Base-by-base conservation (phyloP, 2,329 filamentous ascomycete species). In the Colletotrichum gigasporum region DNA sequence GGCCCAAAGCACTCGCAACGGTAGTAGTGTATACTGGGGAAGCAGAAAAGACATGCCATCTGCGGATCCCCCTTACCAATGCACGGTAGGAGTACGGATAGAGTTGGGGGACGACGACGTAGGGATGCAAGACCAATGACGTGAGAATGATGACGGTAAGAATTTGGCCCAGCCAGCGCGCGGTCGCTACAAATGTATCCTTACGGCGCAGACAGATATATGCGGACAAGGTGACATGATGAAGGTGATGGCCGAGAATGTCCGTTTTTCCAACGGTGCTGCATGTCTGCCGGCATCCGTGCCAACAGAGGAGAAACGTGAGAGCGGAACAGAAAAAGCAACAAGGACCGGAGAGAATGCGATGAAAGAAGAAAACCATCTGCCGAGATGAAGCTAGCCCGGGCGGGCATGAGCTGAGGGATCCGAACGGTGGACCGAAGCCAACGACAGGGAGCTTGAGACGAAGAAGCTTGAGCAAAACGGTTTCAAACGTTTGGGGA, bases 111-210 rank as follows among this genome's bases (percentile, higher is more conserved):
- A 47, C n/a, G n/a, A n/a, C n/a, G 14, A 53, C n/a, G 55, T 35
- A 59, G 39, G 54, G 55, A 53, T 53, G 32, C 12, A 34, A 24
- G 16, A 8, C 12, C 48, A 44, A 50, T 64, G 61, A 64, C 61
- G 61, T 55, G 41, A 37, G 34, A 18, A 32, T 60, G 61, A 53
- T 53, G 41, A 3, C 41, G n/a, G 12, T 18, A 18, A 26, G 18
- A 24, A 26, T 20, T 14, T 22, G 18, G 12, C 28, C 18, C 30
- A 24, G 14, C 30, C 20, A 14, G 32, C 28, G 37, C 41, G 28
- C 20, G 30, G 28, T 12, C n/a, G n/a, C n/a, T n/a, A n/a, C n/a
- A n/a, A n/a, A n/a, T n/a, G n/a, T n/a, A n/a, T n/a, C n/a, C n/a
- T n/a, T n/a, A n/a, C n/a, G n/a, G n/a, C n/a, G n/a, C n/a, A n/a